These are phyloP conservation scores for Cutaneotrichosporon sp. DNA, from an alignment of 1,284 basidiomycete genomes.

Conservation along the genomic window DNA sequence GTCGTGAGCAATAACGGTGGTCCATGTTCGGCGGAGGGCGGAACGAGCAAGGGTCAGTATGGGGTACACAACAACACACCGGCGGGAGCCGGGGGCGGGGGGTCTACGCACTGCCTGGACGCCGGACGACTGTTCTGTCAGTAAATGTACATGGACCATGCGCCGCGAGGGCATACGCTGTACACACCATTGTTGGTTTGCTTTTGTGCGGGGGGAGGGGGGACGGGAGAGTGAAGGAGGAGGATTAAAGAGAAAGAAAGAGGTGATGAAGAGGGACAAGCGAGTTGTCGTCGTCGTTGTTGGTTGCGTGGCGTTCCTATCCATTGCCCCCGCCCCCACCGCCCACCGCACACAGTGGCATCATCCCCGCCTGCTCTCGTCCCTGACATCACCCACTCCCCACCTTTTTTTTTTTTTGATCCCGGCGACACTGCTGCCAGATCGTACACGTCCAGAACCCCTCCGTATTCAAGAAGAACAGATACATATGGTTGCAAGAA, in stretches of 20 bases:
- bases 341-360: background rate
- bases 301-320: background rate
- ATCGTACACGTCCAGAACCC: too few species aligned
- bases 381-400: background rate
- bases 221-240: background rate
- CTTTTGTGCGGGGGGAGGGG: conserved; percentile 3
- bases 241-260: background rate
- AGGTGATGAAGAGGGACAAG: background rate
- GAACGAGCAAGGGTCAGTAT: background rate
- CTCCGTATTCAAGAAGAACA: too few species aligned
- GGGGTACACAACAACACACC: background rate
- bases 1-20: background rate
- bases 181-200: conserved; percentile 18
- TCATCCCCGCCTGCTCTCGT: background rate
- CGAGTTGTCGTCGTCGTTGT: background rate
- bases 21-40: background rate
- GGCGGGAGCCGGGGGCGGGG: too few species aligned
- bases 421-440: background rate
- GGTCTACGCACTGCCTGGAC: conserved; percentile 37
- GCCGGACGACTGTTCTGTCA: conserved; percentile 36
- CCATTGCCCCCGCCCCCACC: too few species aligned
- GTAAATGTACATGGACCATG: background rate
- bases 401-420: background rate
- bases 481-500: too few species aligned
- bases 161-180: background rate